Conservation (phyloP, 495 filamentous ascomycete genomes). For the Talaromyces nanjingensis region DNA sequence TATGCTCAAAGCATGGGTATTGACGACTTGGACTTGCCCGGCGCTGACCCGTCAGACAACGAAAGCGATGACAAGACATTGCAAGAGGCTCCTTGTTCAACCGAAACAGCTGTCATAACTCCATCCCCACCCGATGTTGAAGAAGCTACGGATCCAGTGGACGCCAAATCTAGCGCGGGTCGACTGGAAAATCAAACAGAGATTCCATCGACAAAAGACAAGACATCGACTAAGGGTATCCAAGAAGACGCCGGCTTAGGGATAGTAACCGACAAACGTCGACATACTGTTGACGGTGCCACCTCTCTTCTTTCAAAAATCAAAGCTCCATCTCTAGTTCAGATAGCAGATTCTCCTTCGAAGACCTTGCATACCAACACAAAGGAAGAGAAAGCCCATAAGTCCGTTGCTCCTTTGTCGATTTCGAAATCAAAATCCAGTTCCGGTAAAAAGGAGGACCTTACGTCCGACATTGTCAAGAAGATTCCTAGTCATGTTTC, state of each 20-base stretch:
- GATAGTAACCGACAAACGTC: background rate
- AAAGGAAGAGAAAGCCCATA: background rate
- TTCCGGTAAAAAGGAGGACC: constrained; percentile 18
- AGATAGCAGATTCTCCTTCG: background rate
- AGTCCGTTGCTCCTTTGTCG: background rate
- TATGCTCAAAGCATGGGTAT: background rate
- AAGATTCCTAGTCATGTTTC: constrained; percentile 44
- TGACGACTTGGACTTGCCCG: background rate
- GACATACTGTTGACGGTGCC: constrained; percentile 7
- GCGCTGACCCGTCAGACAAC: background rate
- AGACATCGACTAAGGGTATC: background rate
- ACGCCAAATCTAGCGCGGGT: background rate
- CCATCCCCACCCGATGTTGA: background rate
- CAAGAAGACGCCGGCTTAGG: constrained; percentile 14
- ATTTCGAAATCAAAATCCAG: constrained; percentile 11
- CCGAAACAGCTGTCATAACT: background rate
- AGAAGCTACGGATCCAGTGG: background rate
- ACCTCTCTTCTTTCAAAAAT: background rate
- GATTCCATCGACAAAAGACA: background rate
- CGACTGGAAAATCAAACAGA: background rate
- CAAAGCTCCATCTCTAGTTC: background rate
- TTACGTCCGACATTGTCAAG: constrained; percentile 31
- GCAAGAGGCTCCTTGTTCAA: background rate
- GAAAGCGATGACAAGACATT: background rate
- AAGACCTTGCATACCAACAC: background rate